phyloP scores from a whole-genome alignment of 148 eudicot species.

The Polygonum maritimum region DNA sequence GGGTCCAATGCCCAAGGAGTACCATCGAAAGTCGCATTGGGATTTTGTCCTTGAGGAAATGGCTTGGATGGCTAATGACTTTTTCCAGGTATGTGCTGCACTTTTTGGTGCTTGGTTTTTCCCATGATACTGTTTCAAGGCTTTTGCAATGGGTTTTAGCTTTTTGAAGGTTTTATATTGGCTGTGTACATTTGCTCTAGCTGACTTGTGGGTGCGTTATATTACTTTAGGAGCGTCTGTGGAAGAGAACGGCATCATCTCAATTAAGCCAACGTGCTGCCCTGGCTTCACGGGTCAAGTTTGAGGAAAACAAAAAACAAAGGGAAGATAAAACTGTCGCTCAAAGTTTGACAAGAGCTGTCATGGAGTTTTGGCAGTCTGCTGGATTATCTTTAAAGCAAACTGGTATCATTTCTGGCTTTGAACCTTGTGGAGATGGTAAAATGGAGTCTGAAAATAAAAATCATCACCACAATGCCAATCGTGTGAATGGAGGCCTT shows the following conservation, averaged over 20 bases:
- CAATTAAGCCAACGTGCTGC: slow-evolving; percentile 55
- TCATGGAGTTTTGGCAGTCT: slow-evolving; percentile 80
- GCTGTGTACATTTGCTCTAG: neutral
- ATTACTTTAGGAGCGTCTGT: slow-evolving; percentile 63
- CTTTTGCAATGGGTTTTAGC: neutral
- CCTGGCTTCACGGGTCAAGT: slow-evolving; percentile 42
- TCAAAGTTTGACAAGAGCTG: slow-evolving; percentile 53
- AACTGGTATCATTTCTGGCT: slow-evolving; percentile 16
- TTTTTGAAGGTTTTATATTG: neutral
- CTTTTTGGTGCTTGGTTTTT: neutral
- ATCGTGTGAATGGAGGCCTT: slow-evolving; percentile 9
- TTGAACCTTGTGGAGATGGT: slow-evolving; percentile 17
- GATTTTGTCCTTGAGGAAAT: slow-evolving; percentile 90
- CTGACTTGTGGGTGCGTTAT: neutral
- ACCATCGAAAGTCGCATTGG: slow-evolving; percentile 67
- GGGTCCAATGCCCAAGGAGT: slow-evolving; percentile 30
- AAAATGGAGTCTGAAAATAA: slow-evolving; percentile 11
- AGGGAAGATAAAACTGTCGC: slow-evolving; percentile 54
- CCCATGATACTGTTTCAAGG: neutral
- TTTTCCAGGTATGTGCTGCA: slow-evolving; percentile 63
- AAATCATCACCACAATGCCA: slow-evolving; percentile 11
- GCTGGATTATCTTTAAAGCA: slow-evolving; percentile 31
- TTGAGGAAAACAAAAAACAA: slow-evolving; percentile 34
- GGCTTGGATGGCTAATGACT: slow-evolving; percentile 98
- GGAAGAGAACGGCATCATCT: slow-evolving; percentile 86